Base-by-base conservation (phyloP, 176 grass and related monocot species). In the Musa acuminata region DNA sequence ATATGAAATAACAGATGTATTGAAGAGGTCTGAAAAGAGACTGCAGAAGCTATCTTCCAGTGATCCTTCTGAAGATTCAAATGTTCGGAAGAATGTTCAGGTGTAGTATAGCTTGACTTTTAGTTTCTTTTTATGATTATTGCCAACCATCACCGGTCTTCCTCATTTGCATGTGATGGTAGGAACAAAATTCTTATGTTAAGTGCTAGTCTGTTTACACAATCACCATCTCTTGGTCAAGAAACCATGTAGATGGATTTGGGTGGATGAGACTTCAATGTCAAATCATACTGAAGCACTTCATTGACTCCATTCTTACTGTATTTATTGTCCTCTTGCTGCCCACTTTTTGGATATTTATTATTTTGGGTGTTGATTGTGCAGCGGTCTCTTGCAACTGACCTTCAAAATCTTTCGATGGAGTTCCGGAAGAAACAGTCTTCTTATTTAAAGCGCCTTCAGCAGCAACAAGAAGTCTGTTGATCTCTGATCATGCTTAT, bases 81-180 rank as follows among this genome's bases (percentile, higher is more conserved):
- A 89, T 81, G 89, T 96, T 81, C 83, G 93, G 17, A 96, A 86
- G 84, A 96, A 96, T 86, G 90, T 96, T 52, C 93, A 96, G 22
- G 64, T 26, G 21, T 29, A 12, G 23, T 65, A 6, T 62, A 14
- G 7, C 20, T n/a, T 62, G 57, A 62, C n/a, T n/a, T 62, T 19
- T 62, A 7, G 17, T n/a, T 62, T 17, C 17, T 19, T 17, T 19
- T 62, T 62, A 17, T 62, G 14, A 62, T 62, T 62, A 62, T 17
- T 62, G 14, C 20, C 13, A 14, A 62, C 57, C 57, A 62, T 6
- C 57, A 62, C 14, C 1, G 2, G 12, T n/a, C 35, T 43, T 43
- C 35, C 35, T 43, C 35, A 43, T 43, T 43, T 43, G 35, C 3
- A 43, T 43, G 35, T 43, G 35, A 43, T 43, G 35, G 35, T 43